Base-by-base conservation (phyloP, 371 early-diverging fungal genomes). In the Syncephalastrum sp. region DNA sequence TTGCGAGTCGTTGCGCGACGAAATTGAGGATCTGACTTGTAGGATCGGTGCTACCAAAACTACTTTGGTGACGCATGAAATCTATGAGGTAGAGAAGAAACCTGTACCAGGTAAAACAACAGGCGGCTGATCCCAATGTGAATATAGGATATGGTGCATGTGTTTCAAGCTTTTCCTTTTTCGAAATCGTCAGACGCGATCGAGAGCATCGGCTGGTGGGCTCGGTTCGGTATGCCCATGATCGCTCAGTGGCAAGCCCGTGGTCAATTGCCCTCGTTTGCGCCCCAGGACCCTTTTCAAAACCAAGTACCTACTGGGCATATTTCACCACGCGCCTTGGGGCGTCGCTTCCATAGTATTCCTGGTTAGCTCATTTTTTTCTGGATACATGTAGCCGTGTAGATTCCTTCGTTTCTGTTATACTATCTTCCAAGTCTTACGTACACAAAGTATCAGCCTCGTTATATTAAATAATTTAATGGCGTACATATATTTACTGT, bases 1-100 rank as follows among this genome's bases (percentile, higher is more conserved):
- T 17, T 75, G 76, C 27, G 88, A 88, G 54, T 68, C 82, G 3
- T 56, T 85, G 23, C 70, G 84, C 25, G 85, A 86, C 61, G 88
- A 88, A 47, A 75, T 75, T 23, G 42, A 50, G 33, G 70, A 64
- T 21, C 29, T 75, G 24, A 61, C 64, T 8, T 29, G 27, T 2
- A 60, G 63, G 13, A 67, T 75, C 10, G 58, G 55, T 23, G 57
- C 58, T 1, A 62, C 72, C 25, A 67, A 60, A 48, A 65, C 63
- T 4, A 69, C 70, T 0, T 57, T 67, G 51, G 62, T 72, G 14
- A 66, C 72, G 33, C 64, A 72, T 59, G 75, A 75, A 49, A 59
- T 62, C 3, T 75, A 75, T 45, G 68, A 75, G 62, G 70, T 70
- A 29, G 19, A 27, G 23, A 25, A 23, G 50, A 46, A 15, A 33